Evolutionary conservation across 148 eudicot genomes (phyloP), one percentile per base, ranked within the genome.

Genomic region (Vaccinium corymbosum): DNA sequence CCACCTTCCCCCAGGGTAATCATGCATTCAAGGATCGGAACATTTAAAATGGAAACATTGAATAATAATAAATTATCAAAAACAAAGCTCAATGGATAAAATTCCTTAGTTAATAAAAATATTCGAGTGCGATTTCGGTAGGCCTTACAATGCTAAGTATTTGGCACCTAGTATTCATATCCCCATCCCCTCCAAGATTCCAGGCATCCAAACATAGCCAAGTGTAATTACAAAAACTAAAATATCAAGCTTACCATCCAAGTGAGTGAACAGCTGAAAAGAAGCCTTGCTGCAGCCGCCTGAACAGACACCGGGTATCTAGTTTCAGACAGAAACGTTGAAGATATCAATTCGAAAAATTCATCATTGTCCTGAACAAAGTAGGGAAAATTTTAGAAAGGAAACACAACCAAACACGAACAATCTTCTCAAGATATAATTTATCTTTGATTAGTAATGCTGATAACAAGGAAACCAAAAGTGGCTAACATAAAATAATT

Each of bases 281-380:
- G 99, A 85, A 97, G 92, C 93, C 99, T 91, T 76, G 89, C 86
- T 78, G 98, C 85, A 57, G 97, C 99, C 78, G 98, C 99, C 85
- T 93, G 97, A 79, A 95, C 89, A 73, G 97, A 86, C 71, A 93
- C 81, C 64, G 97, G 86, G 86, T 93, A 93, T 91, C 97, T 89
- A 64, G 90, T 75, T 79, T 97, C 98, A 46, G 94, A 91, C 55
- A 97, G 90, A 86, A 92, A 93, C 85, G 88, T 93, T 59, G 94
- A 89, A 56, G 99, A 92, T 90, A 97, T 91, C 88, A 97, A 89
- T 80, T 97, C 99, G 86, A 94, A 97, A 84, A 95, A 97, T 82
- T 97, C 99, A 85, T 97, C 99, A 83, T 95, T 92, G 57, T 97
- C 99, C 99, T 97, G 96, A 81, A 90, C 80, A 86, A 85, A 61